phyloP scores from a whole-genome alignment of 2,329 filamentous ascomycete species.

The Aspergillus nomiae region DNA sequence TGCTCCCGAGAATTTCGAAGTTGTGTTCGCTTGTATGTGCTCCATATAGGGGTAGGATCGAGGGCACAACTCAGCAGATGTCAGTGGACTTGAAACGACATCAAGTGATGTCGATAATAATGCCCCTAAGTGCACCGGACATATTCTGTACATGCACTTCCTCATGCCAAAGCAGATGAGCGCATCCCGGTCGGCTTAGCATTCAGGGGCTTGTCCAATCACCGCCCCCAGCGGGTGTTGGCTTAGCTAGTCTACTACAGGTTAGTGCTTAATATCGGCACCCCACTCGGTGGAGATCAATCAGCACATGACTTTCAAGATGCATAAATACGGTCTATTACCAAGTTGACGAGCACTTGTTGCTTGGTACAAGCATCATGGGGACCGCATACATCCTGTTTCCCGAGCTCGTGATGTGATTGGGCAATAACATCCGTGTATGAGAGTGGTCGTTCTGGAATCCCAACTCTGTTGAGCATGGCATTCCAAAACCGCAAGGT shows the following conservation, averaged over 20 bases:
- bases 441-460: neutral
- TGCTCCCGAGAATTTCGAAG: no score
- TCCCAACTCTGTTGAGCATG: neutral
- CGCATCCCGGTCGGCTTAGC: neutral
- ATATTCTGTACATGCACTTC: neutral
- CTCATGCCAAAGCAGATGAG: neutral
- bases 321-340: neutral
- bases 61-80: neutral
- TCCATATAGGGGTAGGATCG: neutral
- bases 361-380: neutral
- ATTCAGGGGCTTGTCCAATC: slow-evolving; percentile 3
- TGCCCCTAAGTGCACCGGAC: no score
- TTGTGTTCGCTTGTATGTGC: neutral
- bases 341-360: neutral
- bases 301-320: neutral
- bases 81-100: neutral
- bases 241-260: neutral
- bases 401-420: neutral
- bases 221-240: neutral
- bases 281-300: neutral
- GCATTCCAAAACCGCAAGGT: neutral
- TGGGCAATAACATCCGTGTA: neutral
- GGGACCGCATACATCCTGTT: neutral
- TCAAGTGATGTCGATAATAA: neutral
- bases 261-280: neutral